Evolutionary conservation across 345 rosid genomes (phyloP).

Genomic region (Populus euphratica): DNA sequence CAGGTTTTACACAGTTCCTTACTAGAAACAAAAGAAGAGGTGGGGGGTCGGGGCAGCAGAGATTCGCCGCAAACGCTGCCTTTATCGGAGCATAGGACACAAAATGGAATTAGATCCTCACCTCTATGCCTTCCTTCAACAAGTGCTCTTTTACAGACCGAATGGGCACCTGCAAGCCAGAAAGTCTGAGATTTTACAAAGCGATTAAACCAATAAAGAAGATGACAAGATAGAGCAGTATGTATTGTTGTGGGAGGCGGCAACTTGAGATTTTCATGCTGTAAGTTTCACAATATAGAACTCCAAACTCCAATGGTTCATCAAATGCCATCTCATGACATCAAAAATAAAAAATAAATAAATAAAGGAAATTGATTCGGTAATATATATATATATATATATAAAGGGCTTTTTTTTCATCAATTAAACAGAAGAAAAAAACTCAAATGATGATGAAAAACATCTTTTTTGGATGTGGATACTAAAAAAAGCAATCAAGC

Average conservation of each 20-base stretch:
- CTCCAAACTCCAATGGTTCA: background rate
- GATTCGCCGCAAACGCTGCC: background rate
- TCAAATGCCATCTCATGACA: background rate
- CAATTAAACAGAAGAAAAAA: too few species aligned
- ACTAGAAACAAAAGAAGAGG: background rate
- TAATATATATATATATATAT: background rate
- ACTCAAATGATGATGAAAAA: background rate
- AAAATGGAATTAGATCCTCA: conserved; percentile 42
- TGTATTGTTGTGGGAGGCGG: background rate
- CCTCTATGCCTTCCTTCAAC: conserved; percentile 61
- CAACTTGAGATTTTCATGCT: background rate
- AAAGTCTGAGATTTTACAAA: background rate
- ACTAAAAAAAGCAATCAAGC: background rate
- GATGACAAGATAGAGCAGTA: background rate
- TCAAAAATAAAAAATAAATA: background rate
- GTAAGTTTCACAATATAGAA: background rate
- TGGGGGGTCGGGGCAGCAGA: background rate
- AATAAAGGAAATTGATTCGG: background rate
- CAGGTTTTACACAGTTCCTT: too few species aligned
- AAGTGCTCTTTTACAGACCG: conserved; percentile 72
- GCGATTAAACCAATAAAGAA: background rate
- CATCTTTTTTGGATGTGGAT: background rate
- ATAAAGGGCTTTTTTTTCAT: too few species aligned
- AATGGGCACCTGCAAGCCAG: conserved; percentile 70
- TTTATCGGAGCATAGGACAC: background rate